Evolutionary conservation across 2,329 filamentous ascomycete genomes (phyloP).

Genomic region (Aureobasidium pullulans): DNA sequence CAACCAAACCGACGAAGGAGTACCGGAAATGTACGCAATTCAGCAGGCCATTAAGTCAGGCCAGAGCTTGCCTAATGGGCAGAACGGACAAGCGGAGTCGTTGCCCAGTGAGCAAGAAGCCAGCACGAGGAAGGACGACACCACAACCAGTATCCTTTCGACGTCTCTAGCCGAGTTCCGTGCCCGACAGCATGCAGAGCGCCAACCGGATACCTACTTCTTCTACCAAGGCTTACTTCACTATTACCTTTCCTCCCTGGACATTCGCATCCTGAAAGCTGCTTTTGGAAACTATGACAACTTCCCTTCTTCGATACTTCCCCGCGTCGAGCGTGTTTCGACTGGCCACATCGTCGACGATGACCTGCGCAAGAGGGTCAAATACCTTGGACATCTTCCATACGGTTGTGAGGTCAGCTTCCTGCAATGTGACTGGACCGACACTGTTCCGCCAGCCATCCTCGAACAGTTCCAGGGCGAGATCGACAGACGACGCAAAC

Average conservation of each 20-base stretch:
- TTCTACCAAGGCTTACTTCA: slow-evolving; percentile 86
- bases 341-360: slow-evolving; percentile 85
- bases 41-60: slow-evolving; percentile 42
- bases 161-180: slow-evolving; percentile 40
- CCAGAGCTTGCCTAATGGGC: slow-evolving; percentile 23
- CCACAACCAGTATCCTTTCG: slow-evolving; percentile 27
- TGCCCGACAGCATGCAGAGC: slow-evolving; percentile 34
- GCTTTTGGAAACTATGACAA: slow-evolving; percentile 75
- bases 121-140: not conserved
- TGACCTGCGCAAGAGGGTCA: slow-evolving; percentile 70
- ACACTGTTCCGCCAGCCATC: slow-evolving; percentile 68
- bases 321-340: slow-evolving; percentile 81
- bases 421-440: slow-evolving; percentile 90
- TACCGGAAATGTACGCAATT: slow-evolving; percentile 45
- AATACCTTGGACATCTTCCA: slow-evolving; percentile 80
- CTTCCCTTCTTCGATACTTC: slow-evolving; percentile 80
- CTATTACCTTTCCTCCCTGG: slow-evolving; percentile 81
- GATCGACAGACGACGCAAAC: slow-evolving; percentile 66
- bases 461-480: slow-evolving; percentile 71
- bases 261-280: slow-evolving; percentile 85
- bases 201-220: slow-evolving; percentile 56
- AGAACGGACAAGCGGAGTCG: slow-evolving; percentile 4
- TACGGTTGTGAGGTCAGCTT: slow-evolving; percentile 88
- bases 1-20: slow-evolving; percentile 38
- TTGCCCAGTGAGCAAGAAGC: not conserved